A percentile compares a stretch with the other conserved stretches of the same genome.
Evolutionary conservation across 106 monocot species (phyloP).

Genomic region (Amphibolis antarctica): DNA sequence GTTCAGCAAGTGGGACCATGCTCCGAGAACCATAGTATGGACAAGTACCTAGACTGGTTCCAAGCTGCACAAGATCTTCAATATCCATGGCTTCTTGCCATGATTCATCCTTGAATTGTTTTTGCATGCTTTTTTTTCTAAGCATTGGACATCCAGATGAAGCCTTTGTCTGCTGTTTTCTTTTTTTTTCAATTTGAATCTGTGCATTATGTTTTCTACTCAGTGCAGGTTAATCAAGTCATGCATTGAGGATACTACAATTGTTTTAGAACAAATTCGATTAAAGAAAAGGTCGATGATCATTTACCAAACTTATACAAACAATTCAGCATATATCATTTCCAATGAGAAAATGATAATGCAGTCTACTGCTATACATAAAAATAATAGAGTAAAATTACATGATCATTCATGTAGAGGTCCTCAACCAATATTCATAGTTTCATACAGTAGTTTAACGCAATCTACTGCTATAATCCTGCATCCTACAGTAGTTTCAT

Average conservation of each 20-base stretch:
- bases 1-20: conserved; percentile 51
- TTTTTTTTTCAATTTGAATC: conserved; percentile 29
- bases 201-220: conserved; percentile 6
- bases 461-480: too few species aligned
- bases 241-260: neutral
- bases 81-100: conserved; percentile 64
- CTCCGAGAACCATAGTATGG: conserved; percentile 88
- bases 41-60: conserved; percentile 69
- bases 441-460: too few species aligned
- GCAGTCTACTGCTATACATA: too few species aligned
- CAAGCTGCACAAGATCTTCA: conserved; percentile 75
- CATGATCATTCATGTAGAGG: too few species aligned
- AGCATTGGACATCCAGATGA: conserved; percentile 86
- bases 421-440: too few species aligned
- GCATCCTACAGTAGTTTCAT: too few species aligned
- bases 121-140: conserved; percentile 35
- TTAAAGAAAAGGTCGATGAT: neutral
- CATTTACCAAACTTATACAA: too few species aligned
- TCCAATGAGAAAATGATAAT: neutral
- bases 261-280: neutral
- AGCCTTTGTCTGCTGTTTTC: conserved; percentile 16
- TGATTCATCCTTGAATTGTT: conserved; percentile 40
- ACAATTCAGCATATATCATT: neutral
- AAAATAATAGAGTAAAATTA: too few species aligned
- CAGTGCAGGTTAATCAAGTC: neutral